A percentile compares a stretch with the other conserved stretches of the same genome.
Evolutionary conservation across 805 yeast species (phyloP).

Genomic region (Debaryomyces maramus): DNA sequence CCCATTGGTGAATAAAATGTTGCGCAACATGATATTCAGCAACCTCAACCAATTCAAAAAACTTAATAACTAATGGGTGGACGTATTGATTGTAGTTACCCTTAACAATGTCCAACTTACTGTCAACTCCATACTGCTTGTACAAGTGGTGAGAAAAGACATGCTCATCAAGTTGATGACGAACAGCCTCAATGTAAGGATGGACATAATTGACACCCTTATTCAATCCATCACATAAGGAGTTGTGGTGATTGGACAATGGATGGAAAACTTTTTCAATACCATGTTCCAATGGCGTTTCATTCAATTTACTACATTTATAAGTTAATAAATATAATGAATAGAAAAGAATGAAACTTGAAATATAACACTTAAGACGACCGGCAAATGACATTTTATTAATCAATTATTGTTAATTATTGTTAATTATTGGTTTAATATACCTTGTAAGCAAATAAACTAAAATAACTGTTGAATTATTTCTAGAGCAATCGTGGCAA

Average conservation of each 20-base stretch:
- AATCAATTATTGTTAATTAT: neutral
- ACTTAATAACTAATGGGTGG: conserved; percentile 30
- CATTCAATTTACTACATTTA: conserved; percentile 37
- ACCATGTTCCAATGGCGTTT: conserved; percentile 29
- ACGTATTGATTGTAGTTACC: conserved; percentile 23
- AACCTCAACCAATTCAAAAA: conserved; percentile 35
- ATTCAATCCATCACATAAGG: conserved; percentile 34
- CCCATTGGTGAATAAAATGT: conserved; percentile 19
- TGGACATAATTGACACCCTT: conserved; percentile 25
- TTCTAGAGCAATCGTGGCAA: conserved; percentile 12
- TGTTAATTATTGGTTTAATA: neutral
- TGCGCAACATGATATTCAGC: conserved; percentile 33
- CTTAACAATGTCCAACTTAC: conserved; percentile 25
- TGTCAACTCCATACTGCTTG: conserved; percentile 31
- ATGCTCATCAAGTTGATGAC: conserved; percentile 33
- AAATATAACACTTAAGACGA: conserved; percentile 13
- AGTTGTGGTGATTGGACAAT: conserved; percentile 34
- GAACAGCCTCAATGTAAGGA: conserved; percentile 31
- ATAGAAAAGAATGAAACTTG: conserved; percentile 31
- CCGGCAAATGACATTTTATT: conserved; percentile 4
- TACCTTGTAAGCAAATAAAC: neutral
- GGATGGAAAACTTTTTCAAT: conserved; percentile 38
- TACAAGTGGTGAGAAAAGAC: conserved; percentile 38
- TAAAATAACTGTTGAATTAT: too few relatives aligned
- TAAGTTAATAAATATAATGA: conserved; percentile 37